Evolutionary conservation across 768 basidiomycete species (phyloP).

Genomic region (Kwoniella pini): DNA sequence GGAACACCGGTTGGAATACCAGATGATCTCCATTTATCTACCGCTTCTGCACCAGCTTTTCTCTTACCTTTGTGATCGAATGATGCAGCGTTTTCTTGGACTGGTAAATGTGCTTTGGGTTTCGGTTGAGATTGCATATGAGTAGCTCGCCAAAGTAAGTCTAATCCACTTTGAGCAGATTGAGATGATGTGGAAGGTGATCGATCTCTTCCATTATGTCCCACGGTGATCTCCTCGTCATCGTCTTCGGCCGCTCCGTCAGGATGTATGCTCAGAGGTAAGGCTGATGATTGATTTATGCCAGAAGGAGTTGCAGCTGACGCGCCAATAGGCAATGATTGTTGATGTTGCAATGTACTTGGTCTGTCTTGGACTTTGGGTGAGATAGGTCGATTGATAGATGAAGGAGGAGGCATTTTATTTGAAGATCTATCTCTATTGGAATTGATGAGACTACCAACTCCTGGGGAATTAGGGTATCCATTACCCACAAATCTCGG

Average conservation of each 20-base stretch:
- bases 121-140: slow-evolving; percentile 6
- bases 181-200: slow-evolving; percentile 39
- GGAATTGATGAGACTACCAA: background rate
- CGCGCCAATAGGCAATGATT: slow-evolving; percentile 29
- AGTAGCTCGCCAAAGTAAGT: slow-evolving; percentile 39
- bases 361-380: slow-evolving; percentile 9
- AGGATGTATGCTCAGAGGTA: slow-evolving; percentile 21
- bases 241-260: slow-evolving; percentile 38
- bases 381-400: slow-evolving; percentile 2
- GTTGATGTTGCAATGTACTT: slow-evolving; percentile 9
- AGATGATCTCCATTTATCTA: slow-evolving; percentile 44
- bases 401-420: slow-evolving; percentile 38
- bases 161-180: slow-evolving; percentile 44
- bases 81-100: background rate
- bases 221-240: slow-evolving; percentile 46
- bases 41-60: slow-evolving; percentile 46
- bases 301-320: slow-evolving; percentile 27
- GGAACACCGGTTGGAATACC: slow-evolving; percentile 34
- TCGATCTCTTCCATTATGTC: slow-evolving; percentile 34
- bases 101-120: background rate
- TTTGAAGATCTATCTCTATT: slow-evolving; percentile 16
- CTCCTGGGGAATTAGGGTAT: slow-evolving; percentile 13
- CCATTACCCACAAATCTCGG: slow-evolving; percentile 5
- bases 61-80: slow-evolving; percentile 43
- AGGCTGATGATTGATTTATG: slow-evolving; percentile 20